These are phyloP conservation scores for Aegilops longissima DNA, from an alignment of 176 grass and related monocot genomes.

Conservation along the genomic window DNA sequence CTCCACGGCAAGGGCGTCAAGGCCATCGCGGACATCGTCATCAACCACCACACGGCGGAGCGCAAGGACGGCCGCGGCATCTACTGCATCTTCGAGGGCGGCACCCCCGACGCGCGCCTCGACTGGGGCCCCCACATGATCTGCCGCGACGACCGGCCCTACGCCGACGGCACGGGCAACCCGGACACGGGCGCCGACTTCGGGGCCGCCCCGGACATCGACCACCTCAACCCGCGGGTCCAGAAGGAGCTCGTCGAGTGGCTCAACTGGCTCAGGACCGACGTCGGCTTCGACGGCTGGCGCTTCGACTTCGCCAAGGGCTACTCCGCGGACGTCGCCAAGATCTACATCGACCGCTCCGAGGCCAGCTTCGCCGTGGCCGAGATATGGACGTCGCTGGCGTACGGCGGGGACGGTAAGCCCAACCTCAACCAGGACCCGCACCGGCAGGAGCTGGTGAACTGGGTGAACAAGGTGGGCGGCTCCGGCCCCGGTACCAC, in stretches of 20 bases:
- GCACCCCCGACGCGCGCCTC: slow-evolving; percentile 55
- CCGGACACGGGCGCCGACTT: slow-evolving; percentile 65
- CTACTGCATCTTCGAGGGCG: slow-evolving; percentile 78
- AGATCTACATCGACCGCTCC: slow-evolving; percentile 65
- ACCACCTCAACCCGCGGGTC: slow-evolving; percentile 75
- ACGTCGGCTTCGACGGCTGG: slow-evolving; percentile 85
- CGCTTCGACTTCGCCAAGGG: slow-evolving; percentile 80
- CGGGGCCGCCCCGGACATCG: slow-evolving; percentile 60
- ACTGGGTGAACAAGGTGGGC: slow-evolving; percentile 55
- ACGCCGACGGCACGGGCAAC: slow-evolving; percentile 71
- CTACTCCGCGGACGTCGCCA: slow-evolving; percentile 61
- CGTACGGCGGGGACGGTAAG: slow-evolving; percentile 36
- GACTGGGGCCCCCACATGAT: slow-evolving; percentile 90
- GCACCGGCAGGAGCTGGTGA: slow-evolving; percentile 73
- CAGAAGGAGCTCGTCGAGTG: slow-evolving; percentile 63
- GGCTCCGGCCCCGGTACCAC: slow-evolving; percentile 22
- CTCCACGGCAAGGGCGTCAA: slow-evolving; percentile 61
- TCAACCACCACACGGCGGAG: slow-evolving; percentile 87
- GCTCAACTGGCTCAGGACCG: slow-evolving; percentile 83
- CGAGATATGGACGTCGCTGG: slow-evolving; percentile 73
- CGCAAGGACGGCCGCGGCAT: slow-evolving; percentile 50
- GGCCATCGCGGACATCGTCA: slow-evolving; percentile 83
- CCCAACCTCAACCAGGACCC: slow-evolving; percentile 42
- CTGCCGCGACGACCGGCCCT: slow-evolving; percentile 57
- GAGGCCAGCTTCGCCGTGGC: slow-evolving; percentile 55